Evolutionary conservation across 1,284 basidiomycete genomes (phyloP), one percentile per base, ranked within the genome.

Genomic region (Papiliotrema fonsecae): DNA sequence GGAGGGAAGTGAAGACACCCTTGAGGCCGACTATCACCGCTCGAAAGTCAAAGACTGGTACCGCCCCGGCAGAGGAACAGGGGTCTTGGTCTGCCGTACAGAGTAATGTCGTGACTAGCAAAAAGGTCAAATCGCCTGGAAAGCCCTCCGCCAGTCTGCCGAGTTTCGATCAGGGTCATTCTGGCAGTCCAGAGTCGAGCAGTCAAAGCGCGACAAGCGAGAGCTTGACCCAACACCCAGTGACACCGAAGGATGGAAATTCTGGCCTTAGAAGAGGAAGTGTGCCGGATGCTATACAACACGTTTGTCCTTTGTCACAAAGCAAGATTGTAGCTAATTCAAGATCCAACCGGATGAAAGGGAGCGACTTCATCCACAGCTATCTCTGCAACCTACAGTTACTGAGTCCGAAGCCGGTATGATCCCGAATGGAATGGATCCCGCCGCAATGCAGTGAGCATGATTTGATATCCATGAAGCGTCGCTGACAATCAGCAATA

Each of bases 341-440:
- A n/a, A n/a, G n/a, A n/a, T n/a, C n/a, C n/a, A n/a, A n/a, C n/a
- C n/a, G n/a, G n/a, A n/a, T n/a, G n/a, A n/a, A n/a, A n/a, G 40
- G 14, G 26, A 26, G 4, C 40, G 40, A 42, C 22, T 24, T 4
- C 40, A 42, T 16, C 30, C 40, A 16, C 26, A 42, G 25, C 21
- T 42, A 4, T 19, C 40, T 11, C 28, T 44, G 31, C 24, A 19
- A 44, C 42, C 27, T 18, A 11, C 42, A 34, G 42, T 13, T 28
- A 27, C 13, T 30, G n/a, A 21, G 18, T n/a, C 30, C 42, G 13
- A 9, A 13, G 5, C 44, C 19, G 4, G n/a, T n/a, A n/a, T n/a
- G n/a, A n/a, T n/a, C n/a, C n/a, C n/a, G n/a, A n/a, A n/a, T n/a
- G 44, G 44, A 3, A 35, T 37, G 31, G 44, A 45, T 14, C 44